phyloP scores from a whole-genome alignment of 768 basidiomycete genomes.

The Calocera cornea region DNA sequence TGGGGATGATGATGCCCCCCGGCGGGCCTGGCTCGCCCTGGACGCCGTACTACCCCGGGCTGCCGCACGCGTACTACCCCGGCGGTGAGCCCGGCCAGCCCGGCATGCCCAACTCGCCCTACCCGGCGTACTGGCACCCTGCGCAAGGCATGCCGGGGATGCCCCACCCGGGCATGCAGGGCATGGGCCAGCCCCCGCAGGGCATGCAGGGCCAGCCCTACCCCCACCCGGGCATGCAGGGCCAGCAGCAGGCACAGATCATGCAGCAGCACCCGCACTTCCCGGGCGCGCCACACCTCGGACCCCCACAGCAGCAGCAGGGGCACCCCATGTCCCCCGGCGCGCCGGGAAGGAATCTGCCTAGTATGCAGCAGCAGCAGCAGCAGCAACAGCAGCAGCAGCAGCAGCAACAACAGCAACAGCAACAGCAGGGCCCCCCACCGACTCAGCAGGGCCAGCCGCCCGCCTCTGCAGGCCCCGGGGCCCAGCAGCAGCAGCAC shows the following conservation, averaged over 20 bases:
- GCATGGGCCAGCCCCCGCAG: background rate
- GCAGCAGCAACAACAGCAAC: slow-evolving; percentile 34
- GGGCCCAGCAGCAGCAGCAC: background rate
- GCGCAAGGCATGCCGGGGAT: background rate
- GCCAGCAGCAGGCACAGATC: background rate
- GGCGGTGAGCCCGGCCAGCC: background rate
- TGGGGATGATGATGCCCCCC: background rate
- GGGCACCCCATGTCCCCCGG: background rate
- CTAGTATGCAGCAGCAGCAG: slow-evolving; percentile 23
- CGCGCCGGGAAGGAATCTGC: background rate
- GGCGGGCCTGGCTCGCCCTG: background rate
- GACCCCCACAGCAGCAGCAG: background rate
- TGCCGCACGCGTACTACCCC: background rate
- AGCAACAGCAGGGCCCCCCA: slow-evolving; percentile 36
- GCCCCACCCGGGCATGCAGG: background rate
- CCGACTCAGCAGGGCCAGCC: background rate
- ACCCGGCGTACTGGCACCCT: background rate
- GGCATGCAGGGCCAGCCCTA: background rate
- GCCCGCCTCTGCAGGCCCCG: slow-evolving; percentile 11
- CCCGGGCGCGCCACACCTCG: background rate
- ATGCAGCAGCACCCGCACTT: background rate
- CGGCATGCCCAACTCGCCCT: background rate
- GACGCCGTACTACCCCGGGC: background rate
- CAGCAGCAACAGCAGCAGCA: slow-evolving; percentile 40
- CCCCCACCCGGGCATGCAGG: background rate